Evolutionary conservation across 2,329 filamentous ascomycete species (phyloP).

Genomic region (Pleoardoris graminearum): DNA sequence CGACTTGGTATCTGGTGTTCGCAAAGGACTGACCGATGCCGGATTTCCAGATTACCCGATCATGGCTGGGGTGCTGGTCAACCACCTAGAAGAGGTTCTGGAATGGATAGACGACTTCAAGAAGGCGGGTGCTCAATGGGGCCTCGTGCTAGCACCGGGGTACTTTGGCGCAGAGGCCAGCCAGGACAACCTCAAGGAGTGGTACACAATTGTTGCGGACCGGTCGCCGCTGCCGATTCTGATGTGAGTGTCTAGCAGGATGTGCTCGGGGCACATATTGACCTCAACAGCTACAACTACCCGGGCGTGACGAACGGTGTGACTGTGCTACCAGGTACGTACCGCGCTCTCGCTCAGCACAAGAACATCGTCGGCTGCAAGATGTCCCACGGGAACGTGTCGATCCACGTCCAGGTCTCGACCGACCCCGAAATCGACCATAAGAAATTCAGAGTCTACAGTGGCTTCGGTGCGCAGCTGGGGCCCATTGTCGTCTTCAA

Average conservation of each 20-base stretch:
- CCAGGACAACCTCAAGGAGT: constrained; percentile 63
- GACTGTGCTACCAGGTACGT: constrained; percentile 61
- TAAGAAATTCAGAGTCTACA: constrained; percentile 63
- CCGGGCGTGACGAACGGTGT: constrained; percentile 70
- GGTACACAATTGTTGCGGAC: constrained; percentile 65
- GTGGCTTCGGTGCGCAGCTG: constrained; percentile 67
- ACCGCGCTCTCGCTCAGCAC: constrained; percentile 62
- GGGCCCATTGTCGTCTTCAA: constrained; percentile 65
- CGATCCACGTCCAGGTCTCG: constrained; percentile 65
- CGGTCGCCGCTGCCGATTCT: constrained; percentile 63
- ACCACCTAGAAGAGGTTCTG: constrained; percentile 65
- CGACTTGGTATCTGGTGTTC: constrained; percentile 58
- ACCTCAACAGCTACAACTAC: constrained; percentile 61
- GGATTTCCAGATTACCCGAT: constrained; percentile 63
- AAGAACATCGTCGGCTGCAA: constrained; percentile 71
- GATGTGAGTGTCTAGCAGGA: constrained; percentile 51
- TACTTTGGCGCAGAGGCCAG: constrained; percentile 65
- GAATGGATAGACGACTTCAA: constrained; percentile 60
- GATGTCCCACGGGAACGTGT: constrained; percentile 69
- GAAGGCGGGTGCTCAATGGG: constrained; percentile 63
- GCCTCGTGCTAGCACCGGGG: constrained; percentile 65
- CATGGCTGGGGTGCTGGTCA: constrained; percentile 64
- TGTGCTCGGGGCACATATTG: constrained; percentile 1
- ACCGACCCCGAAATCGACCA: constrained; percentile 63
- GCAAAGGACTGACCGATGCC: constrained; percentile 58